Evolutionary conservation across 495 filamentous ascomycete species (phyloP), one percentile per base, ranked within the genome.

Genomic region (Thermochaetoides thermophila): DNA sequence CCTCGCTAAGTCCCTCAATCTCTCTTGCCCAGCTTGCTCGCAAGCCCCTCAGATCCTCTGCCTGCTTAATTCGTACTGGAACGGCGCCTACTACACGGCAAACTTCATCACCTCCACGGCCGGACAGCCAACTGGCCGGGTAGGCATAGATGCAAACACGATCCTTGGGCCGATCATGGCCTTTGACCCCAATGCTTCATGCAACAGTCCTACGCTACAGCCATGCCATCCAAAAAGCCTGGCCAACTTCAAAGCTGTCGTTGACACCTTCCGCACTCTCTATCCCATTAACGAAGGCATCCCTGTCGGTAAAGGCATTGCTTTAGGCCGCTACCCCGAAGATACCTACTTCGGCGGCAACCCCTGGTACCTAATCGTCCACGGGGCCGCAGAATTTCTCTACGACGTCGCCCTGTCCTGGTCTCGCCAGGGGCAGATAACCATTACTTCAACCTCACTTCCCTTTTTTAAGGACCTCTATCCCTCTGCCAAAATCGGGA

Each of bases 271-370:
- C 59, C 61, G 74, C 4, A 42, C 7, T 17, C 27, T 73, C 9
- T 78, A 76, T 43, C 44, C 56, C 9, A 54, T 78, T 43, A 78
- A 78, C 56, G 43, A 48, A 5, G 61, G 58, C 7, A 49, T 56
- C 19, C 18, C 53, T 3, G 37, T 55, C 2, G 64, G 66, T 1
- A 42, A 50, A 10, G 70, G 70, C 3, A 60, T 72, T 18, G 71
- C 74, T 3, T 61, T 79, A 4, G 78, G 78, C 17, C 54, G 78
- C 11, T 83, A 83, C 42, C 55, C 73, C 3, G 74, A 79, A 41
- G 77, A 81, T 34, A 43, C 52, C 2, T 82, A 80, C 44, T 69
- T 68, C 39, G 62, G 63, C 32, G 73, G 70, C 7, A 73, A 76
- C 46, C 71, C 69, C 21, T 76, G 73, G 73, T 76, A 72, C 39